Conservation (phyloP, 768 basidiomycete species). For the Scleroderma citrinum region DNA sequence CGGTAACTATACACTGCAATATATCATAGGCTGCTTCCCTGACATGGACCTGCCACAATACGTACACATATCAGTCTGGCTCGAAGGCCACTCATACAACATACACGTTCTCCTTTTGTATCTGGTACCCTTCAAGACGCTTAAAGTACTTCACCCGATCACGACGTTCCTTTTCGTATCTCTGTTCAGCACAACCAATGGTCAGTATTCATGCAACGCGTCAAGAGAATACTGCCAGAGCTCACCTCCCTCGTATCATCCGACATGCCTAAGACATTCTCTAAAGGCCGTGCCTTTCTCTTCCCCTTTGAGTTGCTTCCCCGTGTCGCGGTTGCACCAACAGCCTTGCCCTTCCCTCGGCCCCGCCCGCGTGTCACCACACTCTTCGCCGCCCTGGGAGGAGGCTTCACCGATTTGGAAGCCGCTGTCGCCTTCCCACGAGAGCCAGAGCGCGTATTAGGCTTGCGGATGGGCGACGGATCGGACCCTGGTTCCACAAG, state of each 20-base stretch:
- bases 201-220: neutral
- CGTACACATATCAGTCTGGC: neutral
- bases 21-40: too few relatives aligned
- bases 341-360: slow-evolving; percentile 13
- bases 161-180: slow-evolving; percentile 41
- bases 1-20: neutral
- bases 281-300: slow-evolving; percentile 17
- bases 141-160: slow-evolving; percentile 51
- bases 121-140: slow-evolving; percentile 44
- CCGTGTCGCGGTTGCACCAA: neutral
- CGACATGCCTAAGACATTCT: slow-evolving; percentile 23
- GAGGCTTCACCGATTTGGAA: slow-evolving; percentile 11
- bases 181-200: slow-evolving; percentile 17
- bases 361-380: slow-evolving; percentile 15
- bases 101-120: slow-evolving; percentile 55
- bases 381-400: slow-evolving; percentile 6
- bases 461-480: neutral
- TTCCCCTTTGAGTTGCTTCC: slow-evolving; percentile 20
- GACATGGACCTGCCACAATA: neutral
- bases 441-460: neutral
- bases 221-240: neutral
- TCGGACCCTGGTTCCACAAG: neutral
- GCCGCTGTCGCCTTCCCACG: neutral
- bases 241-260: slow-evolving; percentile 27
- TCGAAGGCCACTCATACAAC: slow-evolving; percentile 36